Conservation (phyloP, 1,284 basidiomycete species). For the Singerocomus rubriflavus region DNA sequence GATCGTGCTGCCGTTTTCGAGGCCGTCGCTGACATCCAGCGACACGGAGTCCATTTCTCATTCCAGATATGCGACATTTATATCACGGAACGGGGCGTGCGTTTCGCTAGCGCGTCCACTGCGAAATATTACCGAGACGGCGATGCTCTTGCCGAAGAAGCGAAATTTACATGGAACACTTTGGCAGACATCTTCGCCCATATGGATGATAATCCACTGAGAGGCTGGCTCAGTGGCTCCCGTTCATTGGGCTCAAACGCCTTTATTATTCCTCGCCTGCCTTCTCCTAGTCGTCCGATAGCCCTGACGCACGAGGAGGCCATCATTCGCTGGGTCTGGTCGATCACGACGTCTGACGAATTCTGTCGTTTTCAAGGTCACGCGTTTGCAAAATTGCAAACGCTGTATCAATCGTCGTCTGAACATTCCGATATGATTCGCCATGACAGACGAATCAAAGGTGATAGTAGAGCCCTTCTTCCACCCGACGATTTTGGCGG, state of each 20-base stretch:
- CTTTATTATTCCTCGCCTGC: constrained; percentile 29
- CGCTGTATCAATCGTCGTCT: neutral
- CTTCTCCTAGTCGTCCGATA: constrained; percentile 25
- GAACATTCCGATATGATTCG: constrained; percentile 2
- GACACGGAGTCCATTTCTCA: constrained; percentile 31
- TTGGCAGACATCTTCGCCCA: constrained; percentile 22
- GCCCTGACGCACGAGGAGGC: constrained; percentile 19
- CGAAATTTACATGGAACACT: constrained; percentile 20
- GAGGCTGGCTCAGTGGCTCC: neutral
- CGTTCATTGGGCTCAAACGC: constrained; percentile 11
- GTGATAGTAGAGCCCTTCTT: constrained; percentile 14
- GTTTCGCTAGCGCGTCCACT: constrained; percentile 26
- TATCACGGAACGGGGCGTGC: constrained; percentile 32
- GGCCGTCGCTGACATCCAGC: constrained; percentile 40
- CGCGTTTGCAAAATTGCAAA: constrained; percentile 1
- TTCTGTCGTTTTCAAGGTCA: neutral
- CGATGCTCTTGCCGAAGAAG: constrained; percentile 26
- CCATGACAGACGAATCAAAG: constrained; percentile 11
- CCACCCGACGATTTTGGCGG: constrained; percentile 23
- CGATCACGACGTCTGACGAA: constrained; percentile 19
- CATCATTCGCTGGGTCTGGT: constrained; percentile 27
- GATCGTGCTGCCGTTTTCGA: constrained; percentile 44
- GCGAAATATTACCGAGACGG: constrained; percentile 18
- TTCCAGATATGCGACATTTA: constrained; percentile 29
- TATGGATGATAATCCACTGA: constrained; percentile 3